These are phyloP conservation scores for Hypoxylon lienhwacheense DNA, from an alignment of 495 filamentous ascomycete species.

Conservation along the genomic window DNA sequence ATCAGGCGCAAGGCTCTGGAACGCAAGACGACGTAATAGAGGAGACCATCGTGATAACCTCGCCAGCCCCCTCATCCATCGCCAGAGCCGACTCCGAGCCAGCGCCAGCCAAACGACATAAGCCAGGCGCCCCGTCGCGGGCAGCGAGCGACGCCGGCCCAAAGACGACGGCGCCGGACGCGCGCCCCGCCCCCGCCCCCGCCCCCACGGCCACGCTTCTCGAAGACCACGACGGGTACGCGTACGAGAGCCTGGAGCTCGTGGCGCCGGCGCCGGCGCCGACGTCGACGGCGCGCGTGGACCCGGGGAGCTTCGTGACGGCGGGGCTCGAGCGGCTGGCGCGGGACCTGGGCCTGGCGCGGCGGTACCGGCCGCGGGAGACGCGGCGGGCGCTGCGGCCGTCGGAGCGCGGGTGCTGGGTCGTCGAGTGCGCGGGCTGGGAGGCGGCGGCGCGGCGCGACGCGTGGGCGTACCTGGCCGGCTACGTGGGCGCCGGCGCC, in stretches of 20 bases:
- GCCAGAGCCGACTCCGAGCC: conserved; percentile 45
- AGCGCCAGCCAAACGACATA: conserved; percentile 32
- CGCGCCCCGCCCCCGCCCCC: conserved; percentile 1
- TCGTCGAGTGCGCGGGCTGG: conserved; percentile 55
- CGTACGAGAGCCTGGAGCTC: conserved; percentile 43
- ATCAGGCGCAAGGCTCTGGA: conserved; percentile 2
- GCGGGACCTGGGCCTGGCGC: conserved; percentile 50
- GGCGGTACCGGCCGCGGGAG: conserved; percentile 54
- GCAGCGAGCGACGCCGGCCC: conserved; percentile 46
- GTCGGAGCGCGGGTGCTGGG: conserved; percentile 72
- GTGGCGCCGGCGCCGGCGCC: conserved; percentile 41
- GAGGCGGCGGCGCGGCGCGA: conserved; percentile 41
- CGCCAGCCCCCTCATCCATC: conserved; percentile 26
- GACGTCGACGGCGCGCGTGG: conserved; percentile 22
- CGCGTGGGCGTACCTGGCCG: conserved; percentile 64
- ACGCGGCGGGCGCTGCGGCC: conserved; percentile 54
- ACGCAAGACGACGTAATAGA: conserved; percentile 29
- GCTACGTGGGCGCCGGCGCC: conserved; percentile 58
- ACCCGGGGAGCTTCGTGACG: conserved; percentile 50
- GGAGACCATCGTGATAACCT: conserved; percentile 30
- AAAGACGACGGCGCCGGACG: no score
- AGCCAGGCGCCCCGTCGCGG: conserved; percentile 26
- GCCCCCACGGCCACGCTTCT: conserved; percentile 26
- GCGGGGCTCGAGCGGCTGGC: conserved; percentile 56
- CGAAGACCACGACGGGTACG: conserved; percentile 29